Percentiles rank a stretch among this genome's conserved stretches.
Conservation (phyloP, 2,329 filamentous ascomycete species). For the Aspergillus candidus region DNA sequence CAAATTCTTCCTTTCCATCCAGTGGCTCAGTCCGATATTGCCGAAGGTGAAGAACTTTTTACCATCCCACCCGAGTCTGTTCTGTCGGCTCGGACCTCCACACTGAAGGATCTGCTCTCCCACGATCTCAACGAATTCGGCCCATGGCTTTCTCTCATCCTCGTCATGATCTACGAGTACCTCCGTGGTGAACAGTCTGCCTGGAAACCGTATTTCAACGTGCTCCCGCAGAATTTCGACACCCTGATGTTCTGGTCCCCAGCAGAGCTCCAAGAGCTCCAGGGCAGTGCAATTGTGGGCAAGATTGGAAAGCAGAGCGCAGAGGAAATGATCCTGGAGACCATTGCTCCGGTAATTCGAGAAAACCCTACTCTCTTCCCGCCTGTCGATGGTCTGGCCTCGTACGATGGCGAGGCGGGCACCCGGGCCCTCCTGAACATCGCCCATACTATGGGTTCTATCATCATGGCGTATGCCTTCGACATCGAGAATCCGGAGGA, state of each 20-base stretch:
- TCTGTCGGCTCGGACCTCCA: slow-evolving; percentile 67
- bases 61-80: slow-evolving; percentile 67
- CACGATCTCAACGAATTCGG: slow-evolving; percentile 47
- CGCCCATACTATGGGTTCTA: slow-evolving; percentile 76
- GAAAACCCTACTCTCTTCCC: slow-evolving; percentile 40
- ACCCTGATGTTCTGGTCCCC: slow-evolving; percentile 86
- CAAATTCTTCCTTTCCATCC: slow-evolving; percentile 3
- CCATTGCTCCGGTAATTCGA: slow-evolving; percentile 49
- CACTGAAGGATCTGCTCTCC: slow-evolving; percentile 54
- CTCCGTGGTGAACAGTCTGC: slow-evolving; percentile 53
- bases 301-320: slow-evolving; percentile 72
- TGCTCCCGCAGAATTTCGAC: slow-evolving; percentile 68
- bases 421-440: slow-evolving; percentile 47
- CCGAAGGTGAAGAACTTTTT: slow-evolving; percentile 71
- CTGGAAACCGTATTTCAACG: slow-evolving; percentile 73
- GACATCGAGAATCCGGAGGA: slow-evolving; percentile 61
- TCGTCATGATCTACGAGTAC: slow-evolving; percentile 74
- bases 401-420: slow-evolving; percentile 34
- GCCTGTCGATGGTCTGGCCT: slow-evolving; percentile 33
- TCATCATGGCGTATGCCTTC: slow-evolving; percentile 91
- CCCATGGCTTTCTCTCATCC: slow-evolving; percentile 57
- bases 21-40: slow-evolving; percentile 68
- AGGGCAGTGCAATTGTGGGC: slow-evolving; percentile 67
- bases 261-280: slow-evolving; percentile 63
- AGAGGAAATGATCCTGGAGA: slow-evolving; percentile 60